A percentile compares a stretch with the other conserved stretches of the same genome.
These are phyloP conservation scores for Podospora fimiseda DNA, from an alignment of 495 filamentous ascomycete genomes.

Conservation along the genomic window DNA sequence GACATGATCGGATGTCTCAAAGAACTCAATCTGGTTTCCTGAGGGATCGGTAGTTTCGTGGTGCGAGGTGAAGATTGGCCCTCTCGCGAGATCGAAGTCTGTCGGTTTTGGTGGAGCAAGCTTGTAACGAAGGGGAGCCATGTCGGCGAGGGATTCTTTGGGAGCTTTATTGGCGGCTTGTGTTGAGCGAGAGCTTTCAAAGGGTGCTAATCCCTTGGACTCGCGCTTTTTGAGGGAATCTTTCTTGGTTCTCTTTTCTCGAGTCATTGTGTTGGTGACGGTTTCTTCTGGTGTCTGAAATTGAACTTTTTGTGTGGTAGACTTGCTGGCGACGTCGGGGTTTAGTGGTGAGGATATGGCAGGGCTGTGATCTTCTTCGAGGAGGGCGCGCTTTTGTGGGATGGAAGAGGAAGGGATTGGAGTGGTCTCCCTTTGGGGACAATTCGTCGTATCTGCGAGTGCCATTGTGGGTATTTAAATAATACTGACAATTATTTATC, in stretches of 20 bases:
- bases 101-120: slow-evolving; percentile 50
- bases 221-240: slow-evolving; percentile 74
- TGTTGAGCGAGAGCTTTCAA: slow-evolving; percentile 44
- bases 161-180: slow-evolving; percentile 49
- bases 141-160: slow-evolving; percentile 39
- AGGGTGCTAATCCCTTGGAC: slow-evolving; percentile 49
- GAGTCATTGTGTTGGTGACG: slow-evolving; percentile 33
- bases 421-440: slow-evolving; percentile 37
- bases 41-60: slow-evolving; percentile 40
- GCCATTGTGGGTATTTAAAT: slow-evolving; percentile 30
- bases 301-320: slow-evolving; percentile 24
- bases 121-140: slow-evolving; percentile 51
- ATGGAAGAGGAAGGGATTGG: slow-evolving; percentile 42
- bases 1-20: slow-evolving; percentile 63
- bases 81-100: slow-evolving; percentile 53
- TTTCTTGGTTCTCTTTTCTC: slow-evolving; percentile 55
- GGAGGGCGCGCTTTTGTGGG: slow-evolving; percentile 51
- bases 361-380: slow-evolving; percentile 45
- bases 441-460: slow-evolving; percentile 23
- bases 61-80: slow-evolving; percentile 48
- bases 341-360: slow-evolving; percentile 58
- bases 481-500: no score
- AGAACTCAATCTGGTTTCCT: slow-evolving; percentile 48
- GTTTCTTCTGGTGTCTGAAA: slow-evolving; percentile 31
- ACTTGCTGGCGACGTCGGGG: slow-evolving; percentile 38